Conservation (phyloP, 2,329 filamentous ascomycete species). For the Neofusicoccum laricinum region DNA sequence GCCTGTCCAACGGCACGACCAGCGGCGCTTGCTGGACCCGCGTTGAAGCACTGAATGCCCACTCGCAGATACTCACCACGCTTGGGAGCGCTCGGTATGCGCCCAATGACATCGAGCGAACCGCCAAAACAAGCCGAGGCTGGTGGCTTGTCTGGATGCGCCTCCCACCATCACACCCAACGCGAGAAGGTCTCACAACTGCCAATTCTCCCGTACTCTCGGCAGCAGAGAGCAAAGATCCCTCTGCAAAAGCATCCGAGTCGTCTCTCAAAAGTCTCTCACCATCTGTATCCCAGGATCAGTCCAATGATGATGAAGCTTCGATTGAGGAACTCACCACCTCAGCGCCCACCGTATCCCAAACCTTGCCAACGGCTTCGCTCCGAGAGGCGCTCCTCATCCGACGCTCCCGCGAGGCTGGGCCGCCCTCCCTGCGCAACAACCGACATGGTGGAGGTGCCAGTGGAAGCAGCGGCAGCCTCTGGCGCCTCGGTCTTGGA, state of each 20-base stretch:
- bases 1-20: slow-evolving; percentile 5
- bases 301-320: not conserved
- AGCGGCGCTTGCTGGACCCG: slow-evolving; percentile 45
- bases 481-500: slow-evolving; percentile 22
- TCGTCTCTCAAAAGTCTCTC: not conserved
- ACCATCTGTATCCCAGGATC: not conserved
- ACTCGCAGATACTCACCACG: slow-evolving; percentile 58
- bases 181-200: not conserved
- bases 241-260: slow-evolving; percentile 8
- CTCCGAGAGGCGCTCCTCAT: slow-evolving; percentile 20
- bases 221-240: slow-evolving; percentile 18
- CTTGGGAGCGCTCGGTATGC: slow-evolving; percentile 48
- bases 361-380: not conserved
- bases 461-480: slow-evolving; percentile 23
- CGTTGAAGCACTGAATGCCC: slow-evolving; percentile 60
- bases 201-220: not conserved
- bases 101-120: slow-evolving; percentile 53
- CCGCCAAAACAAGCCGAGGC: slow-evolving; percentile 60
- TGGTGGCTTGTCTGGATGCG: slow-evolving; percentile 69
- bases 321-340: not conserved
- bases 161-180: slow-evolving; percentile 29
- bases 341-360: not conserved
- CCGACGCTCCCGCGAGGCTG: slow-evolving; percentile 13
- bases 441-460: slow-evolving; percentile 21
- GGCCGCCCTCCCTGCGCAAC: not conserved